Evolutionary conservation across 805 yeast genomes (phyloP).

Genomic region (Candida boidinii): DNA sequence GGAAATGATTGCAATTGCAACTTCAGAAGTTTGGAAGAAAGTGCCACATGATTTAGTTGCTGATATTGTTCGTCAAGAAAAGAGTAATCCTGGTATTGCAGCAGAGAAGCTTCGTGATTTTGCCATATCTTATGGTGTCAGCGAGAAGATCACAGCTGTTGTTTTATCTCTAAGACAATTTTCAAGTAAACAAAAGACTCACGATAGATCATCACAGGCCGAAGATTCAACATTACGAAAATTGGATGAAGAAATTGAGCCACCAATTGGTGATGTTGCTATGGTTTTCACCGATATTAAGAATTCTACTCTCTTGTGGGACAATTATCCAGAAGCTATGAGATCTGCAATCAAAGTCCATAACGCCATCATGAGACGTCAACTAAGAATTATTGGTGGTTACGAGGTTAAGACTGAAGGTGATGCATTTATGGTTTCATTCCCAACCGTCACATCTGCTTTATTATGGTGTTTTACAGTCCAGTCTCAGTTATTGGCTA

Average conservation of each 20-base stretch:
- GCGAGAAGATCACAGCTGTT: constrained; percentile 70
- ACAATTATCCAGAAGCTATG: constrained; percentile 87
- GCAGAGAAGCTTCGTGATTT: constrained; percentile 91
- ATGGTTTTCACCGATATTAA: constrained; percentile 97
- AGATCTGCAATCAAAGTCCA: constrained; percentile 93
- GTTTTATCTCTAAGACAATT: constrained; percentile 64
- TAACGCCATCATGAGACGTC: constrained; percentile 90
- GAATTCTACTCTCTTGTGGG: constrained; percentile 92
- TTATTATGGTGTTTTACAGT: constrained; percentile 91
- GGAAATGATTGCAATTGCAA: constrained; percentile 79
- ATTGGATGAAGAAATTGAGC: constrained; percentile 82
- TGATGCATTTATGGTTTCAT: constrained; percentile 97
- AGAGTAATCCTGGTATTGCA: constrained; percentile 78
- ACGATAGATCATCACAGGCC: constrained; percentile 36
- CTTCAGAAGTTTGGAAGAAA: constrained; percentile 78
- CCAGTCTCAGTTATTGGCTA: constrained; percentile 66
- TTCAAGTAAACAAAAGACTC: constrained; percentile 25
- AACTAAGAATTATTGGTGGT: constrained; percentile 87
- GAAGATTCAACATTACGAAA: constrained; percentile 78
- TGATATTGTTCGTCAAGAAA: constrained; percentile 77
- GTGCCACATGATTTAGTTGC: constrained; percentile 80
- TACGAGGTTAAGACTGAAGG: constrained; percentile 99
- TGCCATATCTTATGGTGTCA: constrained; percentile 87
- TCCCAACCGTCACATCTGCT: constrained; percentile 87
- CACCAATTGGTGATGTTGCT: constrained; percentile 91